Evolutionary conservation across 192 early-diverging fungal species (phyloP).

Genomic region (Coemansia sp.): DNA sequence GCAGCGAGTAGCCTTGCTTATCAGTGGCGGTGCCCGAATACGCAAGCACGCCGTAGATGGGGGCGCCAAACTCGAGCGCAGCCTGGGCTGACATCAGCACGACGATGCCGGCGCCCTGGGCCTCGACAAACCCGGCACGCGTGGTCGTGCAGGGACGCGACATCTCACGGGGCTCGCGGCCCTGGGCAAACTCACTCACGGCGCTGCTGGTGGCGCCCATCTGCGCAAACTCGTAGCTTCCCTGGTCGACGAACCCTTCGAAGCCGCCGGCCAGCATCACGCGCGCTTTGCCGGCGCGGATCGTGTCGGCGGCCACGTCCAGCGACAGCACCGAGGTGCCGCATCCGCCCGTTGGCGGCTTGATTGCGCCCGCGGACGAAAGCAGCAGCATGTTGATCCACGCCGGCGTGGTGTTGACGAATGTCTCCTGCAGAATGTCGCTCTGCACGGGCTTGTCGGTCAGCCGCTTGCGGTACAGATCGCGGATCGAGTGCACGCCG

Average conservation of each 20-base stretch:
- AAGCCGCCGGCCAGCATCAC: constrained; percentile 90
- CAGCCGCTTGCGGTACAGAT: constrained; percentile 74
- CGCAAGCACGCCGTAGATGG: constrained; percentile 87
- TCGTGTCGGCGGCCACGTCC: constrained; percentile 87
- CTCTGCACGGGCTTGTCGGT: constrained; percentile 80
- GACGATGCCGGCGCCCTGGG: constrained; percentile 87
- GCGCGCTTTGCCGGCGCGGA: constrained; percentile 85
- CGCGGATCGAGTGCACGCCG: constrained; percentile 74
- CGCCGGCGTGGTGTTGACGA: constrained; percentile 61
- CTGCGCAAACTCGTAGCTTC: constrained; percentile 94
- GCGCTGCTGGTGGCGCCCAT: constrained; percentile 95
- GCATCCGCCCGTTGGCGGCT: constrained; percentile 75
- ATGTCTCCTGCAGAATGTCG: constrained; percentile 93
- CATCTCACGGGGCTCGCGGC: constrained; percentile 84
- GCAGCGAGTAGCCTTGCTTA: constrained; percentile 89
- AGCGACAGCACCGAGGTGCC: constrained; percentile 88
- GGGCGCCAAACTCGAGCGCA: constrained; percentile 87
- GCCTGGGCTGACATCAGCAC: constrained; percentile 84
- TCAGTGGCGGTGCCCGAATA: constrained; percentile 88
- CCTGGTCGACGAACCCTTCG: constrained; percentile 92
- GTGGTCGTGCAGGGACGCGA: constrained; percentile 84
- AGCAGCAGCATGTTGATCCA: constrained; percentile 97
- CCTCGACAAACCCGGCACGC: constrained; percentile 92
- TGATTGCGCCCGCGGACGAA: constrained; percentile 89
- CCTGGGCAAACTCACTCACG: constrained; percentile 73